Conservation (phyloP, 176 grass and related monocot species). For the Cenchrus fungigraminus region DNA sequence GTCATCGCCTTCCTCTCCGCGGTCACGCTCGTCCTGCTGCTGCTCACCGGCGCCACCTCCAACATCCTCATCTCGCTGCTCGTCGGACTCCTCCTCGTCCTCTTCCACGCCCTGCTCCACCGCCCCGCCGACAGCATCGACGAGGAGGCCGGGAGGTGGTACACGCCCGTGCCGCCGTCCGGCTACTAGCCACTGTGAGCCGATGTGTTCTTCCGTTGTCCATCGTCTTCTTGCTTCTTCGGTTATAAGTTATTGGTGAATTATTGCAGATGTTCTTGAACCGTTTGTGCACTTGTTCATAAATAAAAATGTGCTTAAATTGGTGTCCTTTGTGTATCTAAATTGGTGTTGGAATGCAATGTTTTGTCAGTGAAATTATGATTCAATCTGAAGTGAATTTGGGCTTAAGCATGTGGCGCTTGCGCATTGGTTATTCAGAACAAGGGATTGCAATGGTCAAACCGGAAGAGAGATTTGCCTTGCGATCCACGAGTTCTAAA, state of each 20-base stretch:
- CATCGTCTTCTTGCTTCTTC: background rate
- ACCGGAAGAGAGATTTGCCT: conserved; percentile 6
- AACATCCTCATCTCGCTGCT: conserved; percentile 73
- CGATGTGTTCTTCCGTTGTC: background rate
- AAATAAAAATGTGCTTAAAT: conserved; percentile 19
- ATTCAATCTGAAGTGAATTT: conserved; percentile 17
- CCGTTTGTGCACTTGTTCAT: background rate
- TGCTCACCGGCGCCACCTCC: conserved; percentile 64
- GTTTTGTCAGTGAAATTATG: background rate
- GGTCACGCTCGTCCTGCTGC: conserved; percentile 65
- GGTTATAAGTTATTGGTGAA: background rate
- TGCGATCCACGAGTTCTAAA: background rate
- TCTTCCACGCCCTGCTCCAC: conserved; percentile 57
- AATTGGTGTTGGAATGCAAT: background rate
- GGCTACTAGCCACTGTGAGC: conserved; percentile 25
- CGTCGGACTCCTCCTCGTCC: conserved; percentile 57
- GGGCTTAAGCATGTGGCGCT: background rate
- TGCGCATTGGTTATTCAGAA: background rate
- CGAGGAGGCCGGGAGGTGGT: conserved; percentile 65
- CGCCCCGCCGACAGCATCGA: conserved; percentile 54
- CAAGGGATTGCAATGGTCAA: conserved; percentile 40
- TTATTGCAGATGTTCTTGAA: conserved; percentile 7
- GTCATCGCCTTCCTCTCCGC: conserved; percentile 52
- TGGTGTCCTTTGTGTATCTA: background rate
- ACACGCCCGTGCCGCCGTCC: conserved; percentile 46